Conservation (phyloP, 164 flowering plant genomes). For the Piper longum region DNA sequence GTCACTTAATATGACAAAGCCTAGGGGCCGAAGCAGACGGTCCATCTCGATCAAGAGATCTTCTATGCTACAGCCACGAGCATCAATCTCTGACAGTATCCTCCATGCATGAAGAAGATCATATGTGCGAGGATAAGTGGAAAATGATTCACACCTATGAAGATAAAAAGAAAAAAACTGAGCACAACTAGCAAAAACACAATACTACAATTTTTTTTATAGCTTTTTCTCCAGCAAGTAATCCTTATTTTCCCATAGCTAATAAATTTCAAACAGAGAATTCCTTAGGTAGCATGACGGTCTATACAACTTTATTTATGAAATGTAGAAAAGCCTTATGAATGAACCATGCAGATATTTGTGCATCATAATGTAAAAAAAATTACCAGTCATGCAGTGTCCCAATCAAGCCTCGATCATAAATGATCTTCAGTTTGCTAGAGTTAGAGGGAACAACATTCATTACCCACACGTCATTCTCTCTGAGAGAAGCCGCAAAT, state of each 20-base stretch:
- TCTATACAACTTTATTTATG: too few relatives aligned
- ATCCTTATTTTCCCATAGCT: too few relatives aligned
- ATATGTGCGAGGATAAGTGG: slow-evolving; percentile 87
- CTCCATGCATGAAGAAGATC: slow-evolving; percentile 87
- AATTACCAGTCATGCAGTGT: slow-evolving; percentile 70
- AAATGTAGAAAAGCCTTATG: background rate
- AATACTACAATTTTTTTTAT: too few relatives aligned
- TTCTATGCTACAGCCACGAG: slow-evolving; percentile 50
- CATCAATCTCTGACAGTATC: slow-evolving; percentile 52
- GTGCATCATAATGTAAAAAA: background rate
- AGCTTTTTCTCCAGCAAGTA: too few relatives aligned
- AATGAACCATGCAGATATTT: background rate
- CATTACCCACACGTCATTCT: slow-evolving; percentile 84
- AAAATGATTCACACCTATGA: slow-evolving; percentile 77
- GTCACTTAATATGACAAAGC: slow-evolving; percentile 80
- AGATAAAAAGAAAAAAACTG: background rate
- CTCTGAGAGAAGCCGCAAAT: slow-evolving; percentile 65
- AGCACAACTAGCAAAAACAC: too few relatives aligned
- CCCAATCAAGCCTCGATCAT: slow-evolving; percentile 74
- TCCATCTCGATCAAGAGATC: slow-evolving; percentile 91
- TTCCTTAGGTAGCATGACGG: too few relatives aligned
- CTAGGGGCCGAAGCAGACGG: slow-evolving; percentile 65
- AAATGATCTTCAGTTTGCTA: slow-evolving; percentile 48
- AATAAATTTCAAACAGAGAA: too few relatives aligned
- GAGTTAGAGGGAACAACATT: slow-evolving; percentile 61